Base-by-base conservation (phyloP, 2,329 filamentous ascomycete species). In the Clonostachys byssicola region DNA sequence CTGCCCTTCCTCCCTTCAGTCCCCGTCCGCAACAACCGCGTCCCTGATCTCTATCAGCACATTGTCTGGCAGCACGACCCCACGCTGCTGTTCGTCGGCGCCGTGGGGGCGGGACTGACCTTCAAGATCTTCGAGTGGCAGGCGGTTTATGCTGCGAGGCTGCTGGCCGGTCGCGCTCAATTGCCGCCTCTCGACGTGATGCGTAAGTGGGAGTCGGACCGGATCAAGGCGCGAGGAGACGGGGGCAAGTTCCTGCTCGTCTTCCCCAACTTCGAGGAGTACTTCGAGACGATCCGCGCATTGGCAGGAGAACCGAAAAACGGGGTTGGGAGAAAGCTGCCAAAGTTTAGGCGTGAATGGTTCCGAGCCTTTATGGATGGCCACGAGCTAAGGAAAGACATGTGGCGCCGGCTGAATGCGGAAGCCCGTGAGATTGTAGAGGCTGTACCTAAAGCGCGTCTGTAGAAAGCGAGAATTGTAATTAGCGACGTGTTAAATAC, bases 61-160 rank as follows among this genome's bases (percentile, higher is more conserved):
- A 64, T 83, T 1, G 75, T 83, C 7, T 80, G 72, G 58, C 67
- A 65, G 34, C 54, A 70, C 16, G 81, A 85, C 51, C 75, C 79
- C 0, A 76, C 71, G 0, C 63, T 84, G 10, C 61, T 77, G 3
- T 85, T 84, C 54, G 67, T 84, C 3, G 81, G 80, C 23, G 81
- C 81, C 5, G 78, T 75, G 0, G 66, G 67, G 2, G 75, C 77
- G 0, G 78, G 78, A 0, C 61, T 88, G 30, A 87, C 83, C 0
- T 87, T 88, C 65, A 85, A 83, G 57, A 74, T 86, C 33, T 86
- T 85, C 47, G 83, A 86, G 62, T 86, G 80, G 79, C 83, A 86
- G 56, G 81, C 81, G 7, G 81, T 86, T 0, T 70, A 80, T 2
- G 79, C 76, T 0, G 82, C 83, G 2, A 68, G 82, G 0, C 61